Evolutionary conservation across 495 filamentous ascomycete genomes (phyloP), one percentile per base, ranked within the genome.

Genomic region (Xylaria intraflava): DNA sequence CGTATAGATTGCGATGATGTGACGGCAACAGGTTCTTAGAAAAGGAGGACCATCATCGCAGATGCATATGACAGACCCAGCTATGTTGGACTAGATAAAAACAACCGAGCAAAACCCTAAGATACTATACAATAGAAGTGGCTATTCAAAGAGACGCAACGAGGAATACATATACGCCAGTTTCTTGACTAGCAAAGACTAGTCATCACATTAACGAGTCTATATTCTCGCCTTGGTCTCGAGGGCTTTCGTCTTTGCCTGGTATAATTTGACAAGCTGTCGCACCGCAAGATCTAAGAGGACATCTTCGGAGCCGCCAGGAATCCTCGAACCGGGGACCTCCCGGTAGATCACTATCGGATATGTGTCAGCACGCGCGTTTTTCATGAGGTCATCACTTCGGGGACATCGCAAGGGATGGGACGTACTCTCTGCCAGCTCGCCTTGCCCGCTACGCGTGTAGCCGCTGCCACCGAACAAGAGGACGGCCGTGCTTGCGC

Each of bases 291-390:
- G 65, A 69, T 89, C 86, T 0, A 89, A 71, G 64, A 89, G 69
- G 2, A 90, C 86, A 67, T 90, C 87, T 65, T 90, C 87, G 14
- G 78, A 83, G 0, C 87, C 86, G 44, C 86, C 86, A 0, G 85
- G 83, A 49, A 88, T 82, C 24, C 83, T 68, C 4, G 76, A 71
- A 5, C 78, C 79, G 26, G 79, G 79, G 10, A 85, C 83, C 60
- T 87, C 85, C 14, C 84, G 71, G 56, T 83, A 83, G 31, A 87
- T 86, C 20, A 74, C 79, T 82, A 52, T 29, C 1, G 10, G 30
- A 6, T 4, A 17, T 8, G 7, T 6, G 39, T 55, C 22, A 60
- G 46, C 16, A 36, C 19, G 31, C 5, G 2, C n/a, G 7, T 11
- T 8, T 46, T 6, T 49, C 27, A 19, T 14, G 5, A 27, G 49